Conservation (phyloP, 495 filamentous ascomycete genomes). For the Jackrogersella minutella region DNA sequence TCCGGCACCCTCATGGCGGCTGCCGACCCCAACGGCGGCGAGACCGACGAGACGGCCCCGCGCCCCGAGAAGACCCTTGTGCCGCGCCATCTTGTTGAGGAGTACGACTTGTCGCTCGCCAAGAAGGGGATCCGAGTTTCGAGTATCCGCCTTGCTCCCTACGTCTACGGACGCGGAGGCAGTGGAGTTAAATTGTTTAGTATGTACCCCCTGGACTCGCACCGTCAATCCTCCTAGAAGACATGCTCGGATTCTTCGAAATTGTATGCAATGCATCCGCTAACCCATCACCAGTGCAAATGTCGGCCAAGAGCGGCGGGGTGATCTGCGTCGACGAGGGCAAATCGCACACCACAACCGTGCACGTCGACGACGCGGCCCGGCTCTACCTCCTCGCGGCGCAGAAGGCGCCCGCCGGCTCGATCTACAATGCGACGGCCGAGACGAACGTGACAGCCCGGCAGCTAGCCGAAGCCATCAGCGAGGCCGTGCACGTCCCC, state of each 20-base stretch:
- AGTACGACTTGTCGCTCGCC: slow-evolving; percentile 35
- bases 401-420: slow-evolving; percentile 33
- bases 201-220: background rate
- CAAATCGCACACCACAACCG: slow-evolving; percentile 32
- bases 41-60: slow-evolving; percentile 48
- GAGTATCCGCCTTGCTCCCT: slow-evolving; percentile 51
- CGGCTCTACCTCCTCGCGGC: slow-evolving; percentile 50
- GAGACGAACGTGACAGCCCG: slow-evolving; percentile 40
- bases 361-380: slow-evolving; percentile 56
- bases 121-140: slow-evolving; percentile 44
- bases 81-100: slow-evolving; percentile 40
- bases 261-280: background rate
- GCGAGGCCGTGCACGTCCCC: slow-evolving; percentile 38
- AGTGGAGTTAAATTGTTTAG: slow-evolving; percentile 46
- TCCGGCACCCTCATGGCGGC: slow-evolving; percentile 45
- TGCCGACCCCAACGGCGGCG: slow-evolving; percentile 43
- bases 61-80: slow-evolving; percentile 29
- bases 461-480: slow-evolving; percentile 46
- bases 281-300: slow-evolving; percentile 15
- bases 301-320: slow-evolving; percentile 33
- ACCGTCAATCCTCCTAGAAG: too few relatives aligned
- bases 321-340: slow-evolving; percentile 40
- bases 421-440: slow-evolving; percentile 44
- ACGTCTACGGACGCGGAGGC: slow-evolving; percentile 53
- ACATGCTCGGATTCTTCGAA: background rate